Conservation (phyloP, 192 early-diverging fungal species). For the Podila epicladia region DNA sequence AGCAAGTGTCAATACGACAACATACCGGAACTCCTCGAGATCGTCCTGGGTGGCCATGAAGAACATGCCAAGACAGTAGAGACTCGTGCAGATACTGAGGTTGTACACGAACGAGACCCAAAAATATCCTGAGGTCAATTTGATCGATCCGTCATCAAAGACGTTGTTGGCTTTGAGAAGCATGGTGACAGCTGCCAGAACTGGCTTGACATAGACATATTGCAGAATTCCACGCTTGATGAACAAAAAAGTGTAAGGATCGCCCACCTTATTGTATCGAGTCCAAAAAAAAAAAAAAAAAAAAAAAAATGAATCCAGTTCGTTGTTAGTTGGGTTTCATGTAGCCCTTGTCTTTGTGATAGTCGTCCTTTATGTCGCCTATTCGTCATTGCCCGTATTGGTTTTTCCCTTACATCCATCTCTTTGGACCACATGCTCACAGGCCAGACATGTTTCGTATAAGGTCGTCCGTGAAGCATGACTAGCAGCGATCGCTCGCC, state of each 20-base stretch:
- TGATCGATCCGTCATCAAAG: slow-evolving; percentile 88
- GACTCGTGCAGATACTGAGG: slow-evolving; percentile 81
- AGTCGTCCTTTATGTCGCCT: no score
- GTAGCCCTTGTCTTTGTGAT: background rate
- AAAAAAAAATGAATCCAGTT: background rate
- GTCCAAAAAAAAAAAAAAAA: background rate
- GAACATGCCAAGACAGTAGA: slow-evolving; percentile 91
- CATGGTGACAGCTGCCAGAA: slow-evolving; percentile 83
- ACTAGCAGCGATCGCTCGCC: slow-evolving; percentile 88
- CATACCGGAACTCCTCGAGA: slow-evolving; percentile 73
- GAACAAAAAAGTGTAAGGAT: slow-evolving; percentile 88
- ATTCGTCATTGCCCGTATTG: no score
- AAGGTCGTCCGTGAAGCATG: slow-evolving; percentile 79
- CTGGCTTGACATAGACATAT: slow-evolving; percentile 90
- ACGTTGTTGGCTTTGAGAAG: slow-evolving; percentile 72
- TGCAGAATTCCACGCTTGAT: slow-evolving; percentile 93
- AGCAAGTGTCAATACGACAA: background rate
- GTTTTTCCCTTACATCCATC: slow-evolving; percentile 63
- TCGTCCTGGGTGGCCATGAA: slow-evolving; percentile 86
- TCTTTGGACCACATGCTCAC: slow-evolving; percentile 75
- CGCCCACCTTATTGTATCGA: slow-evolving; percentile 61
- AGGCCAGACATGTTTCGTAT: slow-evolving; percentile 86
- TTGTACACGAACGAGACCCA: slow-evolving; percentile 90
- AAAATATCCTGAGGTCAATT: slow-evolving; percentile 73
- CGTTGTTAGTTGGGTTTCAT: no score